Conservation (phyloP, 306 rosid species). For the Cicer bijugum region DNA sequence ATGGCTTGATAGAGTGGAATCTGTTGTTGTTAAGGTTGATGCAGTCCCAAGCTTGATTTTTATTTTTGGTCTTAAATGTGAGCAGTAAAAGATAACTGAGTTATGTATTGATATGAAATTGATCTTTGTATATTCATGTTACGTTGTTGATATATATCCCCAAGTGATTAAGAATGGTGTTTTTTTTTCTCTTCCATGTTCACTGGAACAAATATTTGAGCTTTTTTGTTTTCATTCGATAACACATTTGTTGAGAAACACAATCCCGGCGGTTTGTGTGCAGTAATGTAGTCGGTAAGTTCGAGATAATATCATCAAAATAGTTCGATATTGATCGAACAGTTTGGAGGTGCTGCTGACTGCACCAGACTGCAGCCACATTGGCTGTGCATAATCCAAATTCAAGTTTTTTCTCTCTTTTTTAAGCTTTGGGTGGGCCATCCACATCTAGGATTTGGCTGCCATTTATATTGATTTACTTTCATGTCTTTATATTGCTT, state of each 20-base stretch:
- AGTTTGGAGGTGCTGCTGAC: no score
- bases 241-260: background rate
- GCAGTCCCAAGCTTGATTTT: slow-evolving; percentile 41
- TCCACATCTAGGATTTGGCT: no score
- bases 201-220: slow-evolving; percentile 16
- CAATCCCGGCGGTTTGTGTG: background rate
- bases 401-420: no score
- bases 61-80: slow-evolving; percentile 9
- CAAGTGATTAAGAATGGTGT: slow-evolving; percentile 38
- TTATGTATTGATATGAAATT: slow-evolving; percentile 38
- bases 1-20: slow-evolving; percentile 51
- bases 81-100: slow-evolving; percentile 34
- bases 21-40: slow-evolving; percentile 40
- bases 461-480: no score
- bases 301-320: no score
- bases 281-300: no score
- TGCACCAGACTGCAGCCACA: no score
- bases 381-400: no score
- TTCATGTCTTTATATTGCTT: no score
- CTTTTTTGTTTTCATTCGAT: slow-evolving; percentile 4
- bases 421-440: no score
- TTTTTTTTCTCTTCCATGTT: background rate
- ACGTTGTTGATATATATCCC: slow-evolving; percentile 48
- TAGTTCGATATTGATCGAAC: no score
- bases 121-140: slow-evolving; percentile 49